Evolutionary conservation across 768 basidiomycete species (phyloP).

Genomic region (Kwoniella mangroviensis): DNA sequence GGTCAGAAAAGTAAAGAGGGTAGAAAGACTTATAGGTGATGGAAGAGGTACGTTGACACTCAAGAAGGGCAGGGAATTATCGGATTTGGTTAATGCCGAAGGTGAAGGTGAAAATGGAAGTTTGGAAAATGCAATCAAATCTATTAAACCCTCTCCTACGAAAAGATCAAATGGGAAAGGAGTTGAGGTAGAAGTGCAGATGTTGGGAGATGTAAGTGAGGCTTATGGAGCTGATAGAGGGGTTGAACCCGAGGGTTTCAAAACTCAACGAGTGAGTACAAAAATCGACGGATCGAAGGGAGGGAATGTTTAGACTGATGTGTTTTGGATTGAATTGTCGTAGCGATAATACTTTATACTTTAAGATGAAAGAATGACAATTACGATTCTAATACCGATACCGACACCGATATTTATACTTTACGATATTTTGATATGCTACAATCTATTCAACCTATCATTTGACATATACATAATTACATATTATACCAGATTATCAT

Average conservation of each 20-base stretch:
- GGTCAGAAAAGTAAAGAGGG: slow-evolving; percentile 2
- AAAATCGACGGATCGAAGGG: not conserved
- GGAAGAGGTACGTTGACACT: slow-evolving; percentile 37
- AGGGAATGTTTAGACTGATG: not conserved
- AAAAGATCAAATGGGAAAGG: not conserved
- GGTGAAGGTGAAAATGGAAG: slow-evolving; percentile 1
- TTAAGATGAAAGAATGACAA: no score
- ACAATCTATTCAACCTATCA: no score
- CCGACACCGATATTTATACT: no score
- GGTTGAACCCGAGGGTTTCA: slow-evolving; percentile 49
- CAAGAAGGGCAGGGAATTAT: slow-evolving; percentile 43
- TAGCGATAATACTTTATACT: not conserved
- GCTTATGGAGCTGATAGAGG: slow-evolving; percentile 50
- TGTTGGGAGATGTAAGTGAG: slow-evolving; percentile 51
- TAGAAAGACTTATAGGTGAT: slow-evolving; percentile 31
- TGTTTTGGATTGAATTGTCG: no score
- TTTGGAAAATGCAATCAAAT: not conserved
- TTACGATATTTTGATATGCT: no score
- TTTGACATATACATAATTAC: not conserved
- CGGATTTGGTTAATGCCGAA: slow-evolving; percentile 15
- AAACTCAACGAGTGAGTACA: slow-evolving; percentile 22
- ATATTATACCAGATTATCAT: not conserved
- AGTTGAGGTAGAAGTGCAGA: not conserved
- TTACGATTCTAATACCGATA: no score
- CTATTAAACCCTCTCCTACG: not conserved